A percentile compares a stretch with the other conserved stretches of the same genome.
Conservation (phyloP, 495 filamentous ascomycete species). For the Lichina pygmaea region DNA sequence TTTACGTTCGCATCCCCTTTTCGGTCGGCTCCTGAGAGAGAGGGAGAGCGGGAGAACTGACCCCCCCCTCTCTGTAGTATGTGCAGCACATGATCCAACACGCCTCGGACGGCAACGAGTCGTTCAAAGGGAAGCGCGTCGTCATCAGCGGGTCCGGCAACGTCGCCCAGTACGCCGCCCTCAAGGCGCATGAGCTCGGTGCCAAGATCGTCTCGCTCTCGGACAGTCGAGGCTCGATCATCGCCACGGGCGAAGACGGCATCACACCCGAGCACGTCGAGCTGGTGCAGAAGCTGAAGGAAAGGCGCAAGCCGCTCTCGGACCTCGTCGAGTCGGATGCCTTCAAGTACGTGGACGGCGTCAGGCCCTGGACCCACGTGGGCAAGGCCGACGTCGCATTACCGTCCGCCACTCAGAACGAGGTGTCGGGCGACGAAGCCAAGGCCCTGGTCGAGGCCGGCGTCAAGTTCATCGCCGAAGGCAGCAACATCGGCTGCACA, state of each 20-base stretch:
- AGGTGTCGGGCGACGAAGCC: constrained; percentile 76
- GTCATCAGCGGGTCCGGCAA: constrained; percentile 95
- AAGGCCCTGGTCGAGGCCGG: constrained; percentile 51
- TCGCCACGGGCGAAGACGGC: constrained; percentile 33
- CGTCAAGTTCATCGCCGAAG: constrained; percentile 74
- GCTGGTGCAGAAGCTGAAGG: constrained; percentile 59
- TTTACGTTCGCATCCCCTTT: constrained; percentile 30
- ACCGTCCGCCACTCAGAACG: constrained; percentile 90
- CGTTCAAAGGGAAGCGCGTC: constrained; percentile 76
- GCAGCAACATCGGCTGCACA: constrained; percentile 96
- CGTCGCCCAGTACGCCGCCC: constrained; percentile 90
- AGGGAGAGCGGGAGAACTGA: no score
- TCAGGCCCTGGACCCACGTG: constrained; percentile 73
- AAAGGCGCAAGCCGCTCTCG: constrained; percentile 58
- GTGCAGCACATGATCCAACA: constrained; percentile 88
- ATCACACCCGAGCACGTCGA: constrained; percentile 58
- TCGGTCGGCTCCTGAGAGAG: not conserved
- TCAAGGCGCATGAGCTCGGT: constrained; percentile 92
- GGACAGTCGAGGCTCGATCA: constrained; percentile 63
- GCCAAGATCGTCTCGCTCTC: constrained; percentile 82
- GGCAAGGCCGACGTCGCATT: constrained; percentile 75
- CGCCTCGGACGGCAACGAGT: constrained; percentile 51
- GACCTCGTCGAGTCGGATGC: constrained; percentile 23
- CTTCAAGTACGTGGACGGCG: constrained; percentile 54
- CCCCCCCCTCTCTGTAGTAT: constrained; percentile 19